Evolutionary conservation across 2,329 filamentous ascomycete species (phyloP), one percentile per base, ranked within the genome.

Genomic region (Periconia digitata): DNA sequence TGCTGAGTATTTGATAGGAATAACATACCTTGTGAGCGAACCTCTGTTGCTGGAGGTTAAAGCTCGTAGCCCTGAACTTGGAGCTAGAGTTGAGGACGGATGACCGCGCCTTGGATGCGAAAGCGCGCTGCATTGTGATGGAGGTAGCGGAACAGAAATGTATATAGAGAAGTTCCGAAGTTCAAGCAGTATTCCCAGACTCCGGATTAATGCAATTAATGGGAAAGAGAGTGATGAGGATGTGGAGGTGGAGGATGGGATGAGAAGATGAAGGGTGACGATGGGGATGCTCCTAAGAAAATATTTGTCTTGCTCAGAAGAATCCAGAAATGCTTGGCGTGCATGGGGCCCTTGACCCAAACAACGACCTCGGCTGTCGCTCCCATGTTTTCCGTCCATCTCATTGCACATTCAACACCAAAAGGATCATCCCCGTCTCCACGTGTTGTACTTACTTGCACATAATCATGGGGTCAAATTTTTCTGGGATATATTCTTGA

Each of bases 21-120:
- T 8, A n/a, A 65, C 79, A 42, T 81, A 95, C 91, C 90, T 97
- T 97, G 84, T 97, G 92, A 61, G 92, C 90, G 74, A 95, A 99
- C 73, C 94, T 85, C 75, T 95, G 85, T 80, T 97, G 92, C 76
- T 95, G 90, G 64, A 90, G 80, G 73, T 77, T 83, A 66, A 90
- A 72, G 81, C 82, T 72, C 67, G 80, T 73, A 66, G 72, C 75
- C 47, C 68, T 62, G 53, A 74, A 66, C 61, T 73, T 71, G 58
- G 79, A 76, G 66, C 76, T 76, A 55, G 87, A 83, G 58, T 85
- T 87, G 66, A 92, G 85, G 80, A 86, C 85, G 63, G 90, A 89
- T 72, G 90, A 85, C 79, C 90, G 82, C 68, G 88, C 80, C 73
- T 84, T 82, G 65, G 89, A 90, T 72, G 89, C 85, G 72, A 99